Evolutionary conservation across 345 rosid species (phyloP).

Genomic region (Psidium friedrichsthalianum): DNA sequence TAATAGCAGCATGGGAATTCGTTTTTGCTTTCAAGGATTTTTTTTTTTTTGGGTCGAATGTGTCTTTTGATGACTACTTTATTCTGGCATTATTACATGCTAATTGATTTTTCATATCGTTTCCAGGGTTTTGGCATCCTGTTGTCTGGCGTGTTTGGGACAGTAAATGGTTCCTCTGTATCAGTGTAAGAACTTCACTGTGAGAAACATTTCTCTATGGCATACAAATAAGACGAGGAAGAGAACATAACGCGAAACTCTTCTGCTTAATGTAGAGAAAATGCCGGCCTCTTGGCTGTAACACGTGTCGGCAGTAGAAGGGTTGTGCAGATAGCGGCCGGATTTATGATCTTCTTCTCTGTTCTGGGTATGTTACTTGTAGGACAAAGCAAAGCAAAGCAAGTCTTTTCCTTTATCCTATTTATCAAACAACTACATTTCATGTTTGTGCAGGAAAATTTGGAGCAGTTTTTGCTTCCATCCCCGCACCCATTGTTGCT

Average conservation of each 20-base stretch:
- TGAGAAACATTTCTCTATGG: constrained; percentile 1
- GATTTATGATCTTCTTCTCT: constrained; percentile 96
- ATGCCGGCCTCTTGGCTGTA: constrained; percentile 84
- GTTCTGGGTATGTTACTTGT: constrained; percentile 49
- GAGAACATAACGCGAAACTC: not conserved
- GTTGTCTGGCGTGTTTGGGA: constrained; percentile 93
- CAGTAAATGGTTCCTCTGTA: constrained; percentile 76
- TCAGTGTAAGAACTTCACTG: constrained; percentile 61
- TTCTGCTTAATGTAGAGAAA: constrained; percentile 44
- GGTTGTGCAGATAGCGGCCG: constrained; percentile 93
- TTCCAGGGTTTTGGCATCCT: constrained; percentile 85
- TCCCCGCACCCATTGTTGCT: constrained; percentile 72
- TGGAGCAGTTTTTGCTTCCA: constrained; percentile 90
- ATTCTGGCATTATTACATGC: not conserved
- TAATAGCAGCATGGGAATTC: not conserved
- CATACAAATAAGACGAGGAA: not conserved
- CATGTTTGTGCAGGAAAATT: constrained; percentile 59
- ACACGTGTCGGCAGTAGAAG: constrained; percentile 91
- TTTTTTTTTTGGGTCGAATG: not conserved
- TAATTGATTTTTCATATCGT: constrained; percentile 6
- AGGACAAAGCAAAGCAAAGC: not conserved
- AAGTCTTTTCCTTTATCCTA: not conserved
- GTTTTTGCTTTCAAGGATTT: not conserved
- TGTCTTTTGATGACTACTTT: not conserved
- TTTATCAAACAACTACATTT: not conserved